A percentile compares a stretch with the other conserved stretches of the same genome.
Conservation (phyloP, 2,329 filamentous ascomycete species). For the Ascochyta koolunga region DNA sequence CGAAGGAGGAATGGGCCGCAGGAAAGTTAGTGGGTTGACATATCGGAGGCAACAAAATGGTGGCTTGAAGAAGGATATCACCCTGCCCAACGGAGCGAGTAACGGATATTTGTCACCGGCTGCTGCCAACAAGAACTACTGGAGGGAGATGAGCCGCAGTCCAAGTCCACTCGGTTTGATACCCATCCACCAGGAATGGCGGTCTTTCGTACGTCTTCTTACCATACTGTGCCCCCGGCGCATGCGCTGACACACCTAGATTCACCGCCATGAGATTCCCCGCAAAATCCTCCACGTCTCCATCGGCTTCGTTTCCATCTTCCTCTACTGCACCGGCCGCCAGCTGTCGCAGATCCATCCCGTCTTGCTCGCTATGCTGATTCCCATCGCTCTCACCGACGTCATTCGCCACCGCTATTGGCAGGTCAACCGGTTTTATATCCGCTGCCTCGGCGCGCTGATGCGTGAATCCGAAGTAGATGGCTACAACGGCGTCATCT, state of each 20-base stretch:
- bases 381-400: constrained; percentile 85
- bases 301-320: constrained; percentile 91
- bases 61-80: constrained; percentile 47
- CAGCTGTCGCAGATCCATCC: constrained; percentile 82
- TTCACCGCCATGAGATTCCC: constrained; percentile 94
- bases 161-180: constrained; percentile 93
- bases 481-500: constrained; percentile 96
- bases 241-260: constrained; percentile 39
- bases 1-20: constrained; percentile 42
- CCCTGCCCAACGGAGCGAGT: constrained; percentile 49
- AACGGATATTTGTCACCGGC: constrained; percentile 75
- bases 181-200: constrained; percentile 91
- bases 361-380: constrained; percentile 76
- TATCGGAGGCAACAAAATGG: constrained; percentile 50
- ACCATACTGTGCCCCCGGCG: background rate
- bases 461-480: constrained; percentile 97
- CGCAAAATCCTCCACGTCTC: constrained; percentile 93
- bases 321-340: constrained; percentile 79
- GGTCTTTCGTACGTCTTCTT: constrained; percentile 70
- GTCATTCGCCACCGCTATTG: constrained; percentile 81
- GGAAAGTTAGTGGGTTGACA: constrained; percentile 61
- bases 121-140: constrained; percentile 71
- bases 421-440: constrained; percentile 85
- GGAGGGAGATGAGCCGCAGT: constrained; percentile 87
- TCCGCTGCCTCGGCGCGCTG: constrained; percentile 80